phyloP scores from a whole-genome alignment of 2,329 filamentous ascomycete genomes.

The Sporothrix brasiliensis region DNA sequence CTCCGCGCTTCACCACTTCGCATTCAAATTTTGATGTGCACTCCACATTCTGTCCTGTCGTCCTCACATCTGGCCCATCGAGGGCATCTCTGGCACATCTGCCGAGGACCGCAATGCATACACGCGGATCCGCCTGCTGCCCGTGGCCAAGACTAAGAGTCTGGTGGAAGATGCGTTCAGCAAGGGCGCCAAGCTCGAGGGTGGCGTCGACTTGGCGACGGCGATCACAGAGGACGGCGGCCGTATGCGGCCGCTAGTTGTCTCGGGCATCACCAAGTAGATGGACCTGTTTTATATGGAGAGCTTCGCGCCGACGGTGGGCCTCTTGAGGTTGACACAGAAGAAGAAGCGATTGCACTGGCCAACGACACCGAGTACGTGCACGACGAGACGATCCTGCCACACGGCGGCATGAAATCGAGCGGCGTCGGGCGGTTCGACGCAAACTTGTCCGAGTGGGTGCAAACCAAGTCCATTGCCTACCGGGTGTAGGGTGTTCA shows the following conservation, averaged over 20 bases:
- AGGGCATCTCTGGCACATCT: too few species aligned
- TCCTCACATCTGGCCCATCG: too few species aligned
- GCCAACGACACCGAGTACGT: constrained; percentile 82
- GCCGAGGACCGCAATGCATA: too few species aligned
- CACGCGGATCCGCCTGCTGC: background rate
- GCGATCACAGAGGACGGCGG: background rate
- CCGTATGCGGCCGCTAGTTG: constrained; percentile 59
- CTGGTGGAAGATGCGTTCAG: constrained; percentile 21
- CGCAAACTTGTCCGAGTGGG: constrained; percentile 60
- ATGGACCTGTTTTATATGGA: constrained; percentile 73
- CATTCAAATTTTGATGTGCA: too few species aligned
- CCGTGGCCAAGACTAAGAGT: background rate
- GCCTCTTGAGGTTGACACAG: constrained; percentile 66
- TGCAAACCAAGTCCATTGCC: constrained; percentile 65
- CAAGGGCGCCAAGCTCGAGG: constrained; percentile 44
- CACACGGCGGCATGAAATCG: constrained; percentile 68
- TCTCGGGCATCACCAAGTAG: constrained; percentile 63
- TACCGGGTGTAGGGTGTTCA: constrained; percentile 40
- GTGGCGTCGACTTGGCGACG: constrained; percentile 34
- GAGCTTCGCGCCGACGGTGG: constrained; percentile 76
- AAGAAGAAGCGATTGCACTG: constrained; percentile 71
- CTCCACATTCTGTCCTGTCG: too few species aligned
- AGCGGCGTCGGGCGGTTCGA: constrained; percentile 68
- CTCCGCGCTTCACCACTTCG: too few species aligned
- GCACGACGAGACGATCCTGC: constrained; percentile 65